Evolutionary conservation across 2,329 filamentous ascomycete genomes (phyloP), one percentile per base, ranked within the genome.

Genomic region (Hysterium pulicare): DNA sequence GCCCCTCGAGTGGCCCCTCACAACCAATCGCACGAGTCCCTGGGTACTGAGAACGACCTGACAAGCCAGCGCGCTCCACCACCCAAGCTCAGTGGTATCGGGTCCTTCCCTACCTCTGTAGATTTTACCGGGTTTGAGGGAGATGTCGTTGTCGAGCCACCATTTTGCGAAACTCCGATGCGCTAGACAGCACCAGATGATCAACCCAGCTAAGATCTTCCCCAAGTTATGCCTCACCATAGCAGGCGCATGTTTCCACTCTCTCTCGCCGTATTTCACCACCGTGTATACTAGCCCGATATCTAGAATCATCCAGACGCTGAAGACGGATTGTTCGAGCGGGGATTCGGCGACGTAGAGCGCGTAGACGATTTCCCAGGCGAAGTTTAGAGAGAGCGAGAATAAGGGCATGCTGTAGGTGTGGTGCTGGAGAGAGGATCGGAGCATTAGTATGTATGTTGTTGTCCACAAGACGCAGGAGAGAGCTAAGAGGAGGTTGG

Each of bases 311-410:
- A 79, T 63, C 75, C 76, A 78, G 38, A 71, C 46, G 1, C 47
- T 50, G 54, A 78, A 77, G 21, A 72, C 71, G 13, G 61, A 48
- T 10, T 61, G 60, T 51, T 78, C 75, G 8, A 74, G 51, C 1
- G 57, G 51, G 4, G 62, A 57, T 45, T 76, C 73, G 43, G 69
- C 64, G 13, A 78, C 71, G 48, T 66, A 73, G 19, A 75, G 58
- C 2, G 67, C 67, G 57, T 74, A 76, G 41, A 79, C 62, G 2
- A 75, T 55, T 52, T 79, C 75, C 75, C 76, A 78, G 1, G 69
- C 70, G 24, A 78, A 66, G 45, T 79, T 78, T 53, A 73, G 52
- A 11, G 69, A 68, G 8, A 78, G 69, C 0, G 72, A 67, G 37
- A 76, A 54, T 9, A 77, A 53, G 0, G 76, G 75, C 59, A 77